Evolutionary conservation across 257 asterid species (phyloP), one percentile per base, ranked within the genome.

Genomic region (Cordia subcordata): DNA sequence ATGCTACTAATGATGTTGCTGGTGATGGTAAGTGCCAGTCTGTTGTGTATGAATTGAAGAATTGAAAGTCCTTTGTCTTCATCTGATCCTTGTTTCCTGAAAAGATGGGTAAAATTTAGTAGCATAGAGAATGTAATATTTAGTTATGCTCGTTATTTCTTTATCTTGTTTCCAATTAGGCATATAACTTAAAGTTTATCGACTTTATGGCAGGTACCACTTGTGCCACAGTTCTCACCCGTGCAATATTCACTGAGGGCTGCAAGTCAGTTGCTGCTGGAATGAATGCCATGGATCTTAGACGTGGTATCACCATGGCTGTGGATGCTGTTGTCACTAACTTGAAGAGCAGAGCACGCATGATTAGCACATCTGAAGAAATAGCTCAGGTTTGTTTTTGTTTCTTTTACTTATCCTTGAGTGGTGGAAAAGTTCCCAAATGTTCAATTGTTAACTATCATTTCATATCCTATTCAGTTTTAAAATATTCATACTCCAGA

Each of bases 191-290:
- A 52, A n/a, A 55, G 0, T 49, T 18, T 44, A 0, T 55, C 38
- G 57, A 3, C 14, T 68, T 58, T 38, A 3, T 42, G 14, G 47
- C 74, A 88, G 96, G 99, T 57, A 92, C 99, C 5, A 92, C 96
- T 5, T 92, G 99, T 64, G 99, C 99, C 14, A 92, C 99, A 18
- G 84, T 92, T 51, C 96, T 92, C 44, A 92, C 99, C 10, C 96
- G 96, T 16, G 99, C 99, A 15, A 92, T 92, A 73, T 86, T 84
- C 60, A 61, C 85, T 1, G 99, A 92, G 61, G 99, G 99, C 55
- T 92, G 97, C 83, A 92, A 92, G 80, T 92, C 99, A 1, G 99
- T 92, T 21, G 99, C 99, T 46, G 97, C 99, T 61, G 99, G 96
- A 59, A 81, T 92, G 99, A 92, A 92, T 62, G 85, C 96, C 13